Evolutionary conservation across 106 monocot species (phyloP).

Genomic region (Acorus calamus): DNA sequence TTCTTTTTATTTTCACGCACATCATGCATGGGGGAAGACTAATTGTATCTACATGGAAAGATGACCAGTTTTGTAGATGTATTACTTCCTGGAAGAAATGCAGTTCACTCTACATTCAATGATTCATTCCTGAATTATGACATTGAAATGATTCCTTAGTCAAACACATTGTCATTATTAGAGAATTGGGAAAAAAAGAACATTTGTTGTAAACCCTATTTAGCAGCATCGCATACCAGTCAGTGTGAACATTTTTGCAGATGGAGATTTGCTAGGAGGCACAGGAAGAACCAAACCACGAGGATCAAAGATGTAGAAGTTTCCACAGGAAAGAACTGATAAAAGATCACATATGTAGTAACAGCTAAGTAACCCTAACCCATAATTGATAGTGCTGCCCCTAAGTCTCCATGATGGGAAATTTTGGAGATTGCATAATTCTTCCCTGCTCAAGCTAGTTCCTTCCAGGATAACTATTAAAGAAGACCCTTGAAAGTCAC

Average conservation of each 20-base stretch:
- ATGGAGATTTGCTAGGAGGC: conserved; percentile 37
- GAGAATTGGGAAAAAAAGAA: no score
- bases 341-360: conserved; percentile 75
- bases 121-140: no score
- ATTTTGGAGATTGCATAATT: conserved; percentile 67
- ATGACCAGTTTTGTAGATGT: no score
- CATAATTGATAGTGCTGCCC: conserved; percentile 69
- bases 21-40: no score
- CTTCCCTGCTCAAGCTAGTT: conserved; percentile 54
- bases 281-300: conserved; percentile 75
- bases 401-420: conserved; percentile 89
- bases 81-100: no score
- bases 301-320: conserved; percentile 90
- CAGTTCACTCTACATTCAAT: no score
- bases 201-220: background rate
- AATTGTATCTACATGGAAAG: no score
- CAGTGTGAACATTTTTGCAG: conserved; percentile 78
- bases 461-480: conserved; percentile 76
- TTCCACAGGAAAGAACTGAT: conserved; percentile 67
- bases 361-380: conserved; percentile 81
- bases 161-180: no score
- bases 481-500: conserved; percentile 83
- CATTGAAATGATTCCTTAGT: no score
- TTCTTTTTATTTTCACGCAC: no score
- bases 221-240: conserved; percentile 31